Base-by-base conservation (phyloP, 2,329 filamentous ascomycete species). In the Aspergillus sojae region DNA sequence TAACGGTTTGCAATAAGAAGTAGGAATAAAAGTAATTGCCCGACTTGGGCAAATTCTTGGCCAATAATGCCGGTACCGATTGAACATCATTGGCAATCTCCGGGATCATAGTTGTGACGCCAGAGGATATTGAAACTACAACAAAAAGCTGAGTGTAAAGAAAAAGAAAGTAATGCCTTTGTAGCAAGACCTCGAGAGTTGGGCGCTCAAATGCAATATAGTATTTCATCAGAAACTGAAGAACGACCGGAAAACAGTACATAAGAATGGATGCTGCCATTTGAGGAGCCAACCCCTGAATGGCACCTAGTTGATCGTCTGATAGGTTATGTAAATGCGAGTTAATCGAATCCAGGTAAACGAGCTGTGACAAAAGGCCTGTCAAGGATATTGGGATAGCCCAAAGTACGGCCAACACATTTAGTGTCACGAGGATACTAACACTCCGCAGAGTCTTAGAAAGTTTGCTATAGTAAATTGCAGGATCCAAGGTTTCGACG, bases 21-120 rank as follows among this genome's bases (percentile, higher is more conserved):
- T 70, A 72, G 23, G 69, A 72, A 59, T 70, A 71, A 59, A 69
- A 72, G 63, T 72, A 72, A 63, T 71, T 67, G n/a, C 67, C 60
- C 32, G 69, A 64, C 43, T 69, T 72, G 12, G 68, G 69, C n/a
- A 72, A 39, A 58, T 71, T 71, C 26, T 65, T 66, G 30, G 67
- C 70, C 53, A 72, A 63, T 28, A 72, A 65, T 16, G 65, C 28
- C 5, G 70, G 65, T 23, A 68, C 67, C 0, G 70, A 70, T 48
- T 62, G 58, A 26, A 65, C 43, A 41, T 65, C 62, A 45, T 64
- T 60, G 30, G 68, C 32, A 45, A 71, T 62, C 46, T 71, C 59
- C 4, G 67, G 67, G 57, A 74, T 63, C 58, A 73, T 67, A 39
- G 67, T 74, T 16, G 65, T 72, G n/a, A 75, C 62, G 52, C 68